Evolutionary conservation across 2,329 filamentous ascomycete genomes (phyloP).

Genomic region (Leptographium procerum): DNA sequence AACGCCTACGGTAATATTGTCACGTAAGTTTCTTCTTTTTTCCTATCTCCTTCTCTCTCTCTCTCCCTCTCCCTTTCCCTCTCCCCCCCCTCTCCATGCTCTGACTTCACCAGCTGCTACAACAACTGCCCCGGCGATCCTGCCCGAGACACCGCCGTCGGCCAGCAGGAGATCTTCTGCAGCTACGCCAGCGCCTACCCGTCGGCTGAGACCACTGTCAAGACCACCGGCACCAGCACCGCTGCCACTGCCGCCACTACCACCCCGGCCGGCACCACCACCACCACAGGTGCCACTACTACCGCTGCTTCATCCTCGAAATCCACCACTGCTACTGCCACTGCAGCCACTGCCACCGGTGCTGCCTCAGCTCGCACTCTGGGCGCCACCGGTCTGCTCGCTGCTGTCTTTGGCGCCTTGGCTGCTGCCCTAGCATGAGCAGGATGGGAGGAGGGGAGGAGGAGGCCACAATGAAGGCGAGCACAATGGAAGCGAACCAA

Average conservation of each 20-base stretch:
- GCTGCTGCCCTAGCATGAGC: conserved; percentile 20
- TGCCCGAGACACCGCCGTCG: conserved; percentile 21
- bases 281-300: conserved; percentile 6
- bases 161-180: conserved; percentile 33
- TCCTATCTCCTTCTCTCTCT: neutral
- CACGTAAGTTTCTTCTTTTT: conserved; percentile 27
- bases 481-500: too few species aligned
- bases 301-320: conserved; percentile 9
- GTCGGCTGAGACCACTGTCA: conserved; percentile 17
- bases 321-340: conserved; percentile 8
- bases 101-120: conserved; percentile 39
- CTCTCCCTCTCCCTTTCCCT: neutral
- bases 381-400: conserved; percentile 19
- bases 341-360: conserved; percentile 12
- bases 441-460: neutral
- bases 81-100: too few species aligned
- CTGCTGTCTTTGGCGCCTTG: conserved; percentile 20
- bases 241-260: conserved; percentile 13
- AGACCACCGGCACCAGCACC: conserved; percentile 6
- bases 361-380: conserved; percentile 16
- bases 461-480: too few species aligned
- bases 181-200: conserved; percentile 32
- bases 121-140: conserved; percentile 41
- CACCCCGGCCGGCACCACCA: conserved; percentile 11
- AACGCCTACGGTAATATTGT: conserved; percentile 30